Conservation (phyloP, 2,329 filamentous ascomycete species). For the Grosmannia serpens region DNA sequence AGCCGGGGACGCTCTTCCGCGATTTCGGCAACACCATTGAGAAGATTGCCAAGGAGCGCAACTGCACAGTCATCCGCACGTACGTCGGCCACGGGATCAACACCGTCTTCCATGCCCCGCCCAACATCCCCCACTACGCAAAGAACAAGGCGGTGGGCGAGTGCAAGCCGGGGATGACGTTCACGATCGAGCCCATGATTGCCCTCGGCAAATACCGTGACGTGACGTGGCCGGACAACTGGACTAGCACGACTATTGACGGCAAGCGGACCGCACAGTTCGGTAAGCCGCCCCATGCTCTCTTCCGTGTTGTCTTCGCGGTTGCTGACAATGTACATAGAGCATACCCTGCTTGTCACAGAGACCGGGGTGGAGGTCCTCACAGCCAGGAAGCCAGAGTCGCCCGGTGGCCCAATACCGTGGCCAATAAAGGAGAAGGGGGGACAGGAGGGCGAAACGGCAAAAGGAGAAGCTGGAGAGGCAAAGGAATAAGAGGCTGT, state of each 20-base stretch:
- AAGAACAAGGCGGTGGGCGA: constrained; percentile 96
- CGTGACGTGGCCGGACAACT: constrained; percentile 96
- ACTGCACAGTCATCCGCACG: constrained; percentile 85
- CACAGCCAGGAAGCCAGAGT: constrained; percentile 60
- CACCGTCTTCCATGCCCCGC: constrained; percentile 82
- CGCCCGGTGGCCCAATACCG: constrained; percentile 62
- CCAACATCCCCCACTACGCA: constrained; percentile 92
- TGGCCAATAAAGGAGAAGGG: constrained; percentile 28
- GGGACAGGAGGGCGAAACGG: background rate
- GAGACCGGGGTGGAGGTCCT: constrained; percentile 74
- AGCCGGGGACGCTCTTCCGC: constrained; percentile 84
- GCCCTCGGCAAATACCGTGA: constrained; percentile 82
- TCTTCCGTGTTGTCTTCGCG: background rate
- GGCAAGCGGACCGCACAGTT: constrained; percentile 89
- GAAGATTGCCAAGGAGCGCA: constrained; percentile 75
- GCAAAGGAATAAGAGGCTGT: background rate
- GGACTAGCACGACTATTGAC: constrained; percentile 90
- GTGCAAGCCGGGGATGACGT: constrained; percentile 94
- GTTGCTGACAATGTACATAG: constrained; percentile 23
- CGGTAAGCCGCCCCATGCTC: constrained; percentile 41
- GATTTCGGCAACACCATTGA: constrained; percentile 94
- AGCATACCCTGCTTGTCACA: constrained; percentile 76
- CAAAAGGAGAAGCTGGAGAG: background rate
- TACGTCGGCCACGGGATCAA: constrained; percentile 97
- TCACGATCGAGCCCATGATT: constrained; percentile 99